Conservation (phyloP, 805 yeast species). For the Candida taoyuanica region DNA sequence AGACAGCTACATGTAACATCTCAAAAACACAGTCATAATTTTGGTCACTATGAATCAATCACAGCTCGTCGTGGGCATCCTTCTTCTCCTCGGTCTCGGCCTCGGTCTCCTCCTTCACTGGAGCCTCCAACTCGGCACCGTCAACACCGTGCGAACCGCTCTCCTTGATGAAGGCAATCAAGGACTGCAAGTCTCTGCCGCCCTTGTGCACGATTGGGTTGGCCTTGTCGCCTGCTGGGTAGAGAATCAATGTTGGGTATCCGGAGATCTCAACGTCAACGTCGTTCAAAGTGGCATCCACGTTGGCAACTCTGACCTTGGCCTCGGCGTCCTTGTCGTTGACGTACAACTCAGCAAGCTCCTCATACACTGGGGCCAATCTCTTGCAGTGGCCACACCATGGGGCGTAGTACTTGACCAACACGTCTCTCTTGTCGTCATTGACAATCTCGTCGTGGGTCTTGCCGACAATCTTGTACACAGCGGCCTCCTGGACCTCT, state of each 20-base stretch:
- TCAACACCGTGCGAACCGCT: slow-evolving; percentile 63
- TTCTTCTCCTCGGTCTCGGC: slow-evolving; percentile 11
- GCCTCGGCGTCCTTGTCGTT: slow-evolving; percentile 43
- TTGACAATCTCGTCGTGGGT: slow-evolving; percentile 68
- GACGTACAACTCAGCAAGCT: slow-evolving; percentile 67
- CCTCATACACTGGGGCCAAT: slow-evolving; percentile 84
- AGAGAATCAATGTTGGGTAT: slow-evolving; percentile 87
- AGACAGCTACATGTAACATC: too few relatives aligned
- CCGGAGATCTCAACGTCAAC: slow-evolving; percentile 79
- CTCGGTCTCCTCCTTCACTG: slow-evolving; percentile 17
- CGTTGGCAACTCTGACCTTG: slow-evolving; percentile 72
- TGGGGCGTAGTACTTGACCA: slow-evolving; percentile 93
- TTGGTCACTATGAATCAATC: too few relatives aligned
- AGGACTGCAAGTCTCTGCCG: slow-evolving; percentile 66
- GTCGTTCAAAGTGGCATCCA: slow-evolving; percentile 89
- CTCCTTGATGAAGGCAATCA: slow-evolving; percentile 67
- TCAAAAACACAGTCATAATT: too few relatives aligned
- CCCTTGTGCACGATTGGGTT: slow-evolving; percentile 64
- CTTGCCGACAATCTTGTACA: slow-evolving; percentile 74
- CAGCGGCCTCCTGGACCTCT: slow-evolving; percentile 71
- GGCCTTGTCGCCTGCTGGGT: slow-evolving; percentile 78
- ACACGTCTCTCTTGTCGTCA: slow-evolving; percentile 57
- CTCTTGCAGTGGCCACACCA: slow-evolving; percentile 98
- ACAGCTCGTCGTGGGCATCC: slow-evolving; percentile 16
- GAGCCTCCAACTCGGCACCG: slow-evolving; percentile 36